Base-by-base conservation (phyloP, 2,329 filamentous ascomycete genomes). In the Beauveria asiatica region DNA sequence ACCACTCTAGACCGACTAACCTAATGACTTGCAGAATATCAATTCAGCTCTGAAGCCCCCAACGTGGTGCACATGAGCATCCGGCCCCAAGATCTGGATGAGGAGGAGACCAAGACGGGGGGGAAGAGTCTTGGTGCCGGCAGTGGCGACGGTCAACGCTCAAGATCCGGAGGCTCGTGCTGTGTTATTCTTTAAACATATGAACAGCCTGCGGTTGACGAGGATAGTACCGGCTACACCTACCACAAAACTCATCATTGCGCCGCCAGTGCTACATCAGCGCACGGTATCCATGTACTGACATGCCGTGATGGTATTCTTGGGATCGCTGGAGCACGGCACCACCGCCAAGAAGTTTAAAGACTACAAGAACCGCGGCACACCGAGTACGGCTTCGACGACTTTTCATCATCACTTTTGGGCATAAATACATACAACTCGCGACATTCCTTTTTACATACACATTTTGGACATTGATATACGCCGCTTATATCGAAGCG, bases 41-140 rank as follows among this genome's bases (percentile, higher is more conserved):
- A 85, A 63, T 91, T 95, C 69, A 89, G 84, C 68, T 79, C 80
- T 33, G 87, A 91, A 64, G 78, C 81, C 11, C 84, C 89, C 8
- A 96, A 96, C 66, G 89, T 96, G 30, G 86, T 96, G n/a, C 92
- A 96, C 73, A 96, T 96, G 91, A 93, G 89, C 6, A 86, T 96
- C 67, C 89, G 90, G 67, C 92, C 92, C 3, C 88, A 92, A 69
- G 90, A 96, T 69, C 82, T 93, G 63, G 87, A 95, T 65, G 91
- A 94, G 68, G 86, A 89, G 67, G 88, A 90, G 66, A 85, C 88
- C 60, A 88, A 87, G 69, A 82, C 83, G 39, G 80, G 82, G 61
- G 89, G 87, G 72, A 78, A 75, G 67, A 71, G 69, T 64, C 68
- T 74, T 44, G 69, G 75, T 45, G 71, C 75, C n/a, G 71, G 75